Percentiles rank a stretch among this genome's conserved stretches.
Evolutionary conservation across 176 grass and related monocot species (phyloP).

Genomic region (Saccharum spontaneum): DNA sequence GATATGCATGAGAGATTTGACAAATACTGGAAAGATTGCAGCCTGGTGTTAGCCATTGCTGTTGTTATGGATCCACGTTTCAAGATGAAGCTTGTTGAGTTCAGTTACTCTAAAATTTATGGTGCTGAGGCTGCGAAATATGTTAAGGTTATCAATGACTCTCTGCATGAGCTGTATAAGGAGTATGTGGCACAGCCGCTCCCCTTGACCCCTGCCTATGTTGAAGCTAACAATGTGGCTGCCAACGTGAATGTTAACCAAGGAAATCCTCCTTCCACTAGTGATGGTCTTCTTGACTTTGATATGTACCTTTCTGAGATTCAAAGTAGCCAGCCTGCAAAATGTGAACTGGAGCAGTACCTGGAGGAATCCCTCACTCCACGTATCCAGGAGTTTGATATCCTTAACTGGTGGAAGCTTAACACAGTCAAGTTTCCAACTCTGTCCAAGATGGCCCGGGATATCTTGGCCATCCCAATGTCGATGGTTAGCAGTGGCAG

Average conservation of each 20-base stretch:
- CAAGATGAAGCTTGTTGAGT: conserved; percentile 93
- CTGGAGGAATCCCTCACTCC: conserved; percentile 72
- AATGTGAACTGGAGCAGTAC: conserved; percentile 80
- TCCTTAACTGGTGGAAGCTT: conserved; percentile 84
- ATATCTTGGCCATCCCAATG: conserved; percentile 79
- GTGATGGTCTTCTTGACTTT: conserved; percentile 71
- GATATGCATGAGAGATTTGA: conserved; percentile 90
- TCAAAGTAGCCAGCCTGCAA: conserved; percentile 54
- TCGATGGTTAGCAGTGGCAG: conserved; percentile 57
- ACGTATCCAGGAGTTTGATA: conserved; percentile 73
- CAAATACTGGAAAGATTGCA: conserved; percentile 96
- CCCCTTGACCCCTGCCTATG: conserved; percentile 49
- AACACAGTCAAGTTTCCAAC: conserved; percentile 77
- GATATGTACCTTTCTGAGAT: conserved; percentile 85
- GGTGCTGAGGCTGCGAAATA: conserved; percentile 61
- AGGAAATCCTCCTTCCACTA: conserved; percentile 23
- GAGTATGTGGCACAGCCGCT: conserved; percentile 69
- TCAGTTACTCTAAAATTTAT: conserved; percentile 92
- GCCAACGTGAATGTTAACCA: conserved; percentile 20
- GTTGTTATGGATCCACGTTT: conserved; percentile 94
- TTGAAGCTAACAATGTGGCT: conserved; percentile 37
- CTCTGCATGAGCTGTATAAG: conserved; percentile 67
- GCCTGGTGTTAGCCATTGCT: conserved; percentile 75
- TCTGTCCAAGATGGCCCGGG: conserved; percentile 73
- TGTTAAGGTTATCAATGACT: conserved; percentile 71